Conservation (phyloP, 2,329 filamentous ascomycete genomes). For the Byssoonygena ceratinophila region DNA sequence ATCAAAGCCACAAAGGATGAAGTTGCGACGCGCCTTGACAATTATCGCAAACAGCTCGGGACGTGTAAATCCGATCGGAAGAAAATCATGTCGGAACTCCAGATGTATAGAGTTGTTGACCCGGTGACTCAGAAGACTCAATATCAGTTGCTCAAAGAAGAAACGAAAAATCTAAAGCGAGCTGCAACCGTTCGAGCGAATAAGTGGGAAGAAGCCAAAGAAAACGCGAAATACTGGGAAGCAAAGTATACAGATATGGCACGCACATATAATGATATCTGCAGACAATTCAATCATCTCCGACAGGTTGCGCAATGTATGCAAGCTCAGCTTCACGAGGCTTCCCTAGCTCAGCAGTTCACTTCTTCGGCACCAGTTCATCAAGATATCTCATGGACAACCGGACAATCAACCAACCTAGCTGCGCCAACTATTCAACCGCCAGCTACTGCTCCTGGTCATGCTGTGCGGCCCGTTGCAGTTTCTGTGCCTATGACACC, state of each 20-base stretch:
- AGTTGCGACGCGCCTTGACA: constrained; percentile 19
- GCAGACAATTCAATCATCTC: not conserved
- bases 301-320: not conserved
- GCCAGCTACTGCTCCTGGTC: not conserved
- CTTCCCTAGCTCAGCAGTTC: not conserved
- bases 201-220: constrained; percentile 21
- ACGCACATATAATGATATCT: constrained; percentile 19
- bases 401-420: not conserved
- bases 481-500: constrained; percentile 16
- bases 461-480: not conserved
- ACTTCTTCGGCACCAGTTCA: not conserved
- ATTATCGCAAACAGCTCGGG: constrained; percentile 20
- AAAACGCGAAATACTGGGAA: constrained; percentile 24
- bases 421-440: not conserved
- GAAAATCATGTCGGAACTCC: constrained; percentile 22
- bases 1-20: constrained; percentile 21
- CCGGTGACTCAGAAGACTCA: constrained; percentile 23
- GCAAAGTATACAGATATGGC: constrained; percentile 19
- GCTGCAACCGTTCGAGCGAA: constrained; percentile 20
- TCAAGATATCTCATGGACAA: not conserved
- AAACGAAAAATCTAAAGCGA: constrained; percentile 18
- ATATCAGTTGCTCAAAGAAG: constrained; percentile 16
- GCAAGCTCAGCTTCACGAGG: not conserved
- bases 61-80: constrained; percentile 17
- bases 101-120: constrained; percentile 21